Conservation (phyloP, 2,329 filamentous ascomycete genomes). For the Coniella lustricola region DNA sequence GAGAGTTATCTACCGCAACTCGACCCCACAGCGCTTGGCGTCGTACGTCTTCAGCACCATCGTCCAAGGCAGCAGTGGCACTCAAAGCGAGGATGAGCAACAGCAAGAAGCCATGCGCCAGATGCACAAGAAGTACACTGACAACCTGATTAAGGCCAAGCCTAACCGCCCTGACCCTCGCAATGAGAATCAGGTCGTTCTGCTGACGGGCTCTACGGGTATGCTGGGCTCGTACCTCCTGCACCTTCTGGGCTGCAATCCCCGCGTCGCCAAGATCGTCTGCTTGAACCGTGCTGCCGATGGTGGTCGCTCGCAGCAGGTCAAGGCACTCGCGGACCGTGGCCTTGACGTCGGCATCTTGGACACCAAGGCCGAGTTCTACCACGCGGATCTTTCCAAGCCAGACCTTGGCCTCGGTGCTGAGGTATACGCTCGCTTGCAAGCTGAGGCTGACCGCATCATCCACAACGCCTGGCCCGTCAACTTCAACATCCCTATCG, state of each 20-base stretch:
- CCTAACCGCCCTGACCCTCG: constrained; percentile 20
- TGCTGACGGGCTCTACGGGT: constrained; percentile 35
- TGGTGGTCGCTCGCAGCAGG: constrained; percentile 31
- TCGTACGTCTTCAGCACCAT: constrained; percentile 15
- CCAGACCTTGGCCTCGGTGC: constrained; percentile 37
- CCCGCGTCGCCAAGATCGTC: constrained; percentile 31
- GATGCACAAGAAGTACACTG: constrained; percentile 25
- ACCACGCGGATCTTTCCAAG: constrained; percentile 40
- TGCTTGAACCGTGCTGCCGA: constrained; percentile 39
- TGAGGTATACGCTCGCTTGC: constrained; percentile 27
- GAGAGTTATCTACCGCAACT: constrained; percentile 24
- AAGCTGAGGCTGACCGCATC: constrained; percentile 32
- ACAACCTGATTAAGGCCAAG: constrained; percentile 19
- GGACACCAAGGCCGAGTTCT: constrained; percentile 35
- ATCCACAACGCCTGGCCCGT: constrained; percentile 42
- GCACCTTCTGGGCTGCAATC: constrained; percentile 26
- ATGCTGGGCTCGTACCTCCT: constrained; percentile 34
- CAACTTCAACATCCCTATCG: constrained; percentile 40
- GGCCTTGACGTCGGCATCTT: constrained; percentile 25
- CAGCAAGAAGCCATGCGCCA: constrained; percentile 13
- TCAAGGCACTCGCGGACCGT: constrained; percentile 27
- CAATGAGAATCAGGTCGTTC: constrained; percentile 21
- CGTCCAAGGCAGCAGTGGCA: constrained; percentile 6
- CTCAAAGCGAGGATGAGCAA: constrained; percentile 11
- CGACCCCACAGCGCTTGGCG: constrained; percentile 23